Evolutionary conservation across 163 green algal genomes (phyloP).

Genomic region (Scenedesmus sp.): DNA sequence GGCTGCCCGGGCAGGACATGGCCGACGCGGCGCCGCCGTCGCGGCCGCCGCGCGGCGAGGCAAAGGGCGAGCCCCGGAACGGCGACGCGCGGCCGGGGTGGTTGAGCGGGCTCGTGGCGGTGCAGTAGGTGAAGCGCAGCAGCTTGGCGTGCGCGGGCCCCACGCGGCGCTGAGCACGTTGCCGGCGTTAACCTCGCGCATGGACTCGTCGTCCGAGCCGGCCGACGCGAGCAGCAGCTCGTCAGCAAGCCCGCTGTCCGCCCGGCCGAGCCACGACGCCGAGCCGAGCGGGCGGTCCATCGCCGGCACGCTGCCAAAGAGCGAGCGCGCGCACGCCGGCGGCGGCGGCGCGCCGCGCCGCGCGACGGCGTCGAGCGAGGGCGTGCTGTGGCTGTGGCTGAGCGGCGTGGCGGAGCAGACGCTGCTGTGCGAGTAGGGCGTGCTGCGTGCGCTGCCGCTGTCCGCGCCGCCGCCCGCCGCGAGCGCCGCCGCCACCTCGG

Average conservation of each 20-base stretch:
- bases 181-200: conserved; percentile 38
- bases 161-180: conserved; percentile 39
- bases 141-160: conserved; percentile 39
- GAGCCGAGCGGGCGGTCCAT: neutral
- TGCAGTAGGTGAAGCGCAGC: conserved; percentile 44
- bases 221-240: neutral
- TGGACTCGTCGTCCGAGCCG: conserved; percentile 24
- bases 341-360: neutral
- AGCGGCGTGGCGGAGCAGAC: conserved; percentile 8
- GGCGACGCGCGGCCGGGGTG: conserved; percentile 31
- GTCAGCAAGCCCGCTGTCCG: neutral
- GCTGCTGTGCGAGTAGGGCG: neutral
- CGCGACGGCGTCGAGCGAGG: neutral
- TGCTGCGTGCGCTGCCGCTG: no score
- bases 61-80: conserved; percentile 24
- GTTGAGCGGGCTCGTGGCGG: conserved; percentile 33
- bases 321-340: conserved; percentile 16
- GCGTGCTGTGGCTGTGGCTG: conserved; percentile 8
- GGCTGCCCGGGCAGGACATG: conserved; percentile 31
- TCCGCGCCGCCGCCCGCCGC: no score
- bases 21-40: conserved; percentile 9
- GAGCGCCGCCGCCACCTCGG: neutral
- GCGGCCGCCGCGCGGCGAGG: conserved; percentile 17
- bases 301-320: conserved; percentile 27
- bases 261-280: neutral